Evolutionary conservation across 2,329 filamentous ascomycete species (phyloP).

Genomic region (Talaromyces atroroseus): DNA sequence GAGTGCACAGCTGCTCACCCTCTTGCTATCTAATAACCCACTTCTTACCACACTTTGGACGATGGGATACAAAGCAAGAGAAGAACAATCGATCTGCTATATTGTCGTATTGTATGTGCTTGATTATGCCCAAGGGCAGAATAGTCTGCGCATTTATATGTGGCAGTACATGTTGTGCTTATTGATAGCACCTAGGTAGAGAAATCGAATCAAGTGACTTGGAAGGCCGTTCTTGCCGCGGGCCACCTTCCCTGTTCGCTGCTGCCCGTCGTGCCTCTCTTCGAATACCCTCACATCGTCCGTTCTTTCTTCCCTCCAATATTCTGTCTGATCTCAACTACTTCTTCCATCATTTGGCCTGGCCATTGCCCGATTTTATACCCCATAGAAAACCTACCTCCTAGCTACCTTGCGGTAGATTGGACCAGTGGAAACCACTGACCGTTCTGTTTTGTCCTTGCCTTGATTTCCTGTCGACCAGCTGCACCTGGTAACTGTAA

Average conservation of each 20-base stretch:
- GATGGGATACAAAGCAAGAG: conserved; percentile 68
- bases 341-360: neutral
- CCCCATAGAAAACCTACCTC: neutral
- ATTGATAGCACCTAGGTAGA: neutral
- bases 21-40: conserved; percentile 69
- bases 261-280: neutral
- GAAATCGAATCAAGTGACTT: conserved; percentile 2
- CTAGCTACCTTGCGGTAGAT: conserved; percentile 4
- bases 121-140: conserved; percentile 23
- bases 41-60: conserved; percentile 47
- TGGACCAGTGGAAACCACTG: conserved; percentile 12
- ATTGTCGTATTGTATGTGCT: neutral
- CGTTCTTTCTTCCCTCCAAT: neutral
- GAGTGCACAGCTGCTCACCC: conserved; percentile 24
- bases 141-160: conserved; percentile 34
- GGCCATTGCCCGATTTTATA: conserved; percentile 12
- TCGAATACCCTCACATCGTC: neutral
- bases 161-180: conserved; percentile 28
- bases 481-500: conserved; percentile 21
- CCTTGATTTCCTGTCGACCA: conserved; percentile 18
- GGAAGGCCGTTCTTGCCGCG: conserved; percentile 5
- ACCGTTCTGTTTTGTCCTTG: conserved; percentile 18
- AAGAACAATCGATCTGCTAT: conserved; percentile 43
- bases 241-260: neutral
- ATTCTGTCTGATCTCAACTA: neutral